Conservation (phyloP, 108 stramenopile genomes). For the Fragilariopsis cylindrus region DNA sequence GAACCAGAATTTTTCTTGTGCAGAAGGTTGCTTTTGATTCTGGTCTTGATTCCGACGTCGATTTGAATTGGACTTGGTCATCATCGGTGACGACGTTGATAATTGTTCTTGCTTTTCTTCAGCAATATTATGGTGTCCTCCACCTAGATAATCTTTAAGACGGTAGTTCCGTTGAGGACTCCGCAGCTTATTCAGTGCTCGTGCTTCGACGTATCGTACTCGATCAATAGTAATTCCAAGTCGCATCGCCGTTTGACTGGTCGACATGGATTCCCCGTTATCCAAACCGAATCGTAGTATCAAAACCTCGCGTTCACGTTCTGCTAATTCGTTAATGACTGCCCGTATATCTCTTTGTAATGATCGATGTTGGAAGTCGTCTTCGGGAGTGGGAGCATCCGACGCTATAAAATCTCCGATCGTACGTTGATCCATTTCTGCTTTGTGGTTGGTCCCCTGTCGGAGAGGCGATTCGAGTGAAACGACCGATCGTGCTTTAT, state of each 20-base stretch:
- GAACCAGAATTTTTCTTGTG: constrained; percentile 34
- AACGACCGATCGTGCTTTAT: constrained; percentile 55
- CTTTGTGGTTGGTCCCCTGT: constrained; percentile 18
- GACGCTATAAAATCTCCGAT: constrained; percentile 68
- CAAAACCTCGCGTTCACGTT: constrained; percentile 75
- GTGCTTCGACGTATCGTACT: constrained; percentile 82
- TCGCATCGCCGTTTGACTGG: constrained; percentile 76
- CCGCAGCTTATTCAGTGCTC: constrained; percentile 90
- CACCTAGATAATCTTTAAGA: constrained; percentile 66
- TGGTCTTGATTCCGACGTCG: not conserved
- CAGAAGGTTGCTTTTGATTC: not conserved
- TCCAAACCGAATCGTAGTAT: constrained; percentile 85
- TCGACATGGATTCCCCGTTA: constrained; percentile 64
- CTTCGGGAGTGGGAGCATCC: constrained; percentile 69
- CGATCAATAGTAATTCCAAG: constrained; percentile 77
- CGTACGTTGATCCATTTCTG: constrained; percentile 49
- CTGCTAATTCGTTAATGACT: constrained; percentile 54
- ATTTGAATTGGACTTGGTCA: not conserved
- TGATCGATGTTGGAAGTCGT: constrained; percentile 56
- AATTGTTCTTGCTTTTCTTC: constrained; percentile 17
- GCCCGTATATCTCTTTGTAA: constrained; percentile 58
- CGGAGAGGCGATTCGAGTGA: constrained; percentile 57
- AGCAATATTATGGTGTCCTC: not conserved
- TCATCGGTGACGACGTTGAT: not conserved
- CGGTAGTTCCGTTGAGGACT: constrained; percentile 75